Conservation (phyloP, 768 basidiomycete genomes). For the Leccinum truebloodii region DNA sequence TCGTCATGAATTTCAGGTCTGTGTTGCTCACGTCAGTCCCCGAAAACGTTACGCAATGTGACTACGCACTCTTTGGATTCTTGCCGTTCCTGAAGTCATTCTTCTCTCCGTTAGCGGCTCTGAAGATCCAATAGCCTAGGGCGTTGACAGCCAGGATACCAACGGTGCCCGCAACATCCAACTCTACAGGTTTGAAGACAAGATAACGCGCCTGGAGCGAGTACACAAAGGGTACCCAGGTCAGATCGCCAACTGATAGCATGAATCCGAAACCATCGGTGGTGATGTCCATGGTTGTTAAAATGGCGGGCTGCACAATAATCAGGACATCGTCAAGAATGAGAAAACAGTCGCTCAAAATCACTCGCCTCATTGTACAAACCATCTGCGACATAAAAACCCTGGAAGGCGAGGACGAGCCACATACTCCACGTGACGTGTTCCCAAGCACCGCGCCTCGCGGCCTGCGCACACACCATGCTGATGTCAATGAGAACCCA, state of each 20-base stretch:
- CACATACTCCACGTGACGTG: constrained; percentile 88
- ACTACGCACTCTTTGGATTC: constrained; percentile 81
- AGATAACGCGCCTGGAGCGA: constrained; percentile 93
- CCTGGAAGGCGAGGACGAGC: constrained; percentile 83
- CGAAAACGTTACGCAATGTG: background rate
- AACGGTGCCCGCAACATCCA: constrained; percentile 57
- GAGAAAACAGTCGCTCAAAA: background rate
- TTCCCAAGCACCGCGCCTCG: constrained; percentile 63
- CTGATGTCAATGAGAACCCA: constrained; percentile 91
- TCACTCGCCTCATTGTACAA: constrained; percentile 87
- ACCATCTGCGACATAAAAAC: constrained; percentile 82
- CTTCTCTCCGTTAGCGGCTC: constrained; percentile 88
- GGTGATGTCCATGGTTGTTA: constrained; percentile 97
- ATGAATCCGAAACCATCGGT: constrained; percentile 99
- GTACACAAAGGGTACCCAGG: constrained; percentile 95
- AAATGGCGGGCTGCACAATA: constrained; percentile 65
- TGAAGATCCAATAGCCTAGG: constrained; percentile 89
- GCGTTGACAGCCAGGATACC: constrained; percentile 65
- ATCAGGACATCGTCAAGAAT: background rate
- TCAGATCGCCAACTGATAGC: constrained; percentile 89
- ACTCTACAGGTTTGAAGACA: constrained; percentile 82
- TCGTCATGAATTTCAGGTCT: constrained; percentile 82
- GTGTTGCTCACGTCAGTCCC: constrained; percentile 5
- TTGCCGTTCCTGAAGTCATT: constrained; percentile 91
- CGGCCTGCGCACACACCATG: constrained; percentile 89